phyloP scores from a whole-genome alignment of 202 grass and related monocot genomes.

The Digitaria exilis region DNA sequence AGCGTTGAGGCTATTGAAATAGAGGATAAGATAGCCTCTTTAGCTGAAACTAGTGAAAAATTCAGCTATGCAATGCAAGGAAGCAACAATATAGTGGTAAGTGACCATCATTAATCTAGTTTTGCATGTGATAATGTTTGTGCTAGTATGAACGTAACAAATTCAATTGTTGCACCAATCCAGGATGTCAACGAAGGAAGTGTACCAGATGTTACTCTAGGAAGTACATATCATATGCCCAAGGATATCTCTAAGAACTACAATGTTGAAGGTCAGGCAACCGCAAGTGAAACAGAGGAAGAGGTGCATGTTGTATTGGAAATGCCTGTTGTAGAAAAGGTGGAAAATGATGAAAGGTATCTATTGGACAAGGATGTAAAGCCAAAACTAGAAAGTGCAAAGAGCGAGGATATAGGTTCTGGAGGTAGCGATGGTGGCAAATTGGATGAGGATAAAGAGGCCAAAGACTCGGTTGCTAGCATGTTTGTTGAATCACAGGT shows the following conservation, averaged over 20 bases:
- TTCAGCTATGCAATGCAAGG: conserved; percentile 27
- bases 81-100: neutral
- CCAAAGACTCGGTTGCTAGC: too few species aligned
- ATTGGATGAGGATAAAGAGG: too few species aligned
- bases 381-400: too few species aligned
- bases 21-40: conserved; percentile 17
- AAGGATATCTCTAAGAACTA: conserved; percentile 18
- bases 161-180: neutral
- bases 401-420: too few species aligned
- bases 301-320: too few species aligned
- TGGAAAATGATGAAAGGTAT: too few species aligned
- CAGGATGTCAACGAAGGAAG: conserved; percentile 24
- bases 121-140: too few species aligned
- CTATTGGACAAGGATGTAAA: too few species aligned
- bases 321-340: too few species aligned
- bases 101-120: too few species aligned
- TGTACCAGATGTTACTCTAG: conserved; percentile 22
- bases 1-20: neutral
- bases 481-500: too few species aligned
- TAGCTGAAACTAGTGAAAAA: conserved; percentile 26
- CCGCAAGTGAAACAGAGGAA: neutral
- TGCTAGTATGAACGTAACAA: neutral
- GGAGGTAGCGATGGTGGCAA: too few species aligned
- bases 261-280: conserved; percentile 9
- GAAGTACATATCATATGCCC: neutral